Base-by-base conservation (phyloP, 495 filamentous ascomycete species). In the Aspergillus conjunctus region DNA sequence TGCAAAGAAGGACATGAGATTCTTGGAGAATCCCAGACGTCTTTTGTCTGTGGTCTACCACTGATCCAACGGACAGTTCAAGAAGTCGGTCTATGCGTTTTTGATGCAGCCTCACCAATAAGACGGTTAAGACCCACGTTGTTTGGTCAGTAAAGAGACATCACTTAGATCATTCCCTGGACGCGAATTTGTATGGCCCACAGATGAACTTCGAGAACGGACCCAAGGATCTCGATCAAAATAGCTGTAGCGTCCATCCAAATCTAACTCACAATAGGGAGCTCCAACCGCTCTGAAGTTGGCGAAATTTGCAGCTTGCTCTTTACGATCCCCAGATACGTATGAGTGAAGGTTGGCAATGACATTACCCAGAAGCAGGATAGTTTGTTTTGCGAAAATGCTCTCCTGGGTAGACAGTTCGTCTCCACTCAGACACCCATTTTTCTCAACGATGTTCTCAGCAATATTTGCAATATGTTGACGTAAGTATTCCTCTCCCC, bases 261-360 rank as follows among this genome's bases (percentile, higher is more conserved):
- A 26, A 12, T 39, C 48, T 3, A 57, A 41, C n/a, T 66, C 63
- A 33, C 51, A 64, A 34, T 53, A 64, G 12, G n/a, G 32, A 39
- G 56, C 22, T 10, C 20, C 12, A 6, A 64, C 59, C 15, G 39
- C 17, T 37, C 51, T 54, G 33, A 65, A 70, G 21, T 62, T 21
- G 15, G 66, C 50, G 61, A 72, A 72, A 17, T 58, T 49, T 11
- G 22, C 34, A 21, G 48, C 6, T 22, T 67, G 57, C 18, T 51
- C 53, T 21, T 22, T 30, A 15, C 15, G n/a, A 21, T 61, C 44
- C 14, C 43, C 53, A 31, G 55, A n/a, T 4, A 53, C 45, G 39
- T 72, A 70, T 1, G 63, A 53, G 17, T 58, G 56, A n/a, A 72
- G 50, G 37, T 68, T 72, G 9, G 54, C 62, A 56, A 72, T 62